A percentile compares a stretch with the other conserved stretches of the same genome.
Conservation (phyloP, 208 protist species). For the Leishmania gerbilli region DNA sequence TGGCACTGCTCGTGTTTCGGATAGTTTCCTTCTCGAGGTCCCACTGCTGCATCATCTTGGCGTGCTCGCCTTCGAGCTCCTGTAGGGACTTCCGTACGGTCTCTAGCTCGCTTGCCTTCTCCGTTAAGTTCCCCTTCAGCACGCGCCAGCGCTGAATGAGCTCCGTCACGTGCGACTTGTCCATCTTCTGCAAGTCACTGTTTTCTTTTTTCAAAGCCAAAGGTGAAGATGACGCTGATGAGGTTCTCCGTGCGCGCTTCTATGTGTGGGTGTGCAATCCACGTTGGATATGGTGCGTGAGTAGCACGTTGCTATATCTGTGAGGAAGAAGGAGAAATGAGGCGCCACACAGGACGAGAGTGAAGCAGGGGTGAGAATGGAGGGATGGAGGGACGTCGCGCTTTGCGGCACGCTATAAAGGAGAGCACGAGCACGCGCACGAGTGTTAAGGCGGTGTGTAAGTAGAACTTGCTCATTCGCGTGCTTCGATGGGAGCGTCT, state of each 20-base stretch:
- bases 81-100: constrained; percentile 38
- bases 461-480: background rate
- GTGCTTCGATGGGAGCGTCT: background rate
- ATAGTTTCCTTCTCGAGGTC: constrained; percentile 81
- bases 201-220: background rate
- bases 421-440: background rate
- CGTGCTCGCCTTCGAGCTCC: constrained; percentile 53
- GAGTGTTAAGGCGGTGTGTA: background rate
- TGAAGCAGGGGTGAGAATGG: background rate
- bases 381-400: background rate
- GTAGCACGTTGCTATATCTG: background rate
- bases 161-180: constrained; percentile 57
- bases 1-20: constrained; percentile 65
- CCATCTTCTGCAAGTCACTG: constrained; percentile 16
- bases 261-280: background rate
- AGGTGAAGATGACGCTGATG: background rate
- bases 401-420: background rate
- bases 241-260: background rate
- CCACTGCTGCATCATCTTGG: constrained; percentile 68
- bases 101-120: constrained; percentile 60
- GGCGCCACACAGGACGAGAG: background rate
- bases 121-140: constrained; percentile 54
- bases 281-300: background rate
- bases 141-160: constrained; percentile 75
- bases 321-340: background rate